These are phyloP conservation scores for Taiozyma onychis DNA, from an alignment of 1,139 yeast species.

Conservation along the genomic window DNA sequence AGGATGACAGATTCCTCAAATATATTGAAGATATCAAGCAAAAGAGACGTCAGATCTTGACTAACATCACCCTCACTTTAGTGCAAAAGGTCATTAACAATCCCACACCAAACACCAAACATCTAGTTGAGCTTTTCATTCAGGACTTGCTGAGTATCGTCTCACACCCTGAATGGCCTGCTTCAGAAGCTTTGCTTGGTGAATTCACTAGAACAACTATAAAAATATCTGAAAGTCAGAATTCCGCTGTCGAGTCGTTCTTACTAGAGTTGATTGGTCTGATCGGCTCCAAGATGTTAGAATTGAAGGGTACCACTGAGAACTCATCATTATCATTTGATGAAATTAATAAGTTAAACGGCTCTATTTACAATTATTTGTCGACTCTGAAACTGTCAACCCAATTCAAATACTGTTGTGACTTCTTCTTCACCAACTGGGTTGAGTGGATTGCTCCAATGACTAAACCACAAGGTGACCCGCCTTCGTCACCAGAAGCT, in stretches of 20 bases:
- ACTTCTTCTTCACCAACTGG: slow-evolving; percentile 14
- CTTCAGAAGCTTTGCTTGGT: slow-evolving; percentile 43
- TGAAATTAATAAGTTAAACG: slow-evolving; percentile 13
- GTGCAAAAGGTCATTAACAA: slow-evolving; percentile 34
- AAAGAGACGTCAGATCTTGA: slow-evolving; percentile 13
- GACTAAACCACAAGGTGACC: background rate
- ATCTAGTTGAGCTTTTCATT: slow-evolving; percentile 43
- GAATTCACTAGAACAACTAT: slow-evolving; percentile 40
- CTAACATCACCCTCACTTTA: slow-evolving; percentile 36
- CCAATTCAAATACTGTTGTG: slow-evolving; percentile 1
- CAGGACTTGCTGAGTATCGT: slow-evolving; percentile 50
- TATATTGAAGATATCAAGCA: slow-evolving; percentile 1
- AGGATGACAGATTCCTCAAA: slow-evolving; percentile 10
- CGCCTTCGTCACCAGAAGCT: background rate
- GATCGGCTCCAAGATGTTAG: slow-evolving; percentile 46
- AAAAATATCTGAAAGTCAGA: slow-evolving; percentile 30
- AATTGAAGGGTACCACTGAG: slow-evolving; percentile 25
- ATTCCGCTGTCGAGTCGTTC: slow-evolving; percentile 40
- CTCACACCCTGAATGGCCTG: slow-evolving; percentile 55
- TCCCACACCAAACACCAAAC: slow-evolving; percentile 35
- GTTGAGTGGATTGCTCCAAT: background rate
- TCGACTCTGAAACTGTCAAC: background rate
- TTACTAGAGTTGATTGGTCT: slow-evolving; percentile 51
- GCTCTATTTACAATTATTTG: slow-evolving; percentile 3
- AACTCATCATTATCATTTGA: slow-evolving; percentile 8